Percentiles rank a stretch among this genome's conserved stretches.
phyloP scores from a whole-genome alignment of 768 basidiomycete species.

The Collybiopsis confluens region DNA sequence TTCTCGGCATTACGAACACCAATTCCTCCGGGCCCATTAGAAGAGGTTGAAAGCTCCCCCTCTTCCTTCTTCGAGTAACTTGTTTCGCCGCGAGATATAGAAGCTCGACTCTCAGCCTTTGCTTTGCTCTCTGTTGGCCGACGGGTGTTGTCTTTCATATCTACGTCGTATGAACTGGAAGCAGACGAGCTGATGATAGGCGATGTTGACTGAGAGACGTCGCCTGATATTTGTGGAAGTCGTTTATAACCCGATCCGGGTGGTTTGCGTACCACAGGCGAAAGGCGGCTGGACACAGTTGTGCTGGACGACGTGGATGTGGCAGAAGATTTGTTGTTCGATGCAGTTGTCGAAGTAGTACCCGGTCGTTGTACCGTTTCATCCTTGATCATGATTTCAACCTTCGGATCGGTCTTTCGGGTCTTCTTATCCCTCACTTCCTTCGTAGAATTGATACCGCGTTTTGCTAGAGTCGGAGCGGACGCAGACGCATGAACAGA shows the following conservation, averaged over 20 bases:
- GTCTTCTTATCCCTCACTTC: slow-evolving; percentile 45
- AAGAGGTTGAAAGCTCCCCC: not conserved
- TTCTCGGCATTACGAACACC: not conserved
- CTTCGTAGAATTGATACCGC: slow-evolving; percentile 40
- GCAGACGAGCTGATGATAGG: not conserved
- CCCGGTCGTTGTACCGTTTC: slow-evolving; percentile 32
- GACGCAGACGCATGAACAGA: not conserved
- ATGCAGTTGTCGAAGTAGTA: slow-evolving; percentile 6
- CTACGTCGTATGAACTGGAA: not conserved
- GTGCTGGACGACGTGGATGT: not conserved
- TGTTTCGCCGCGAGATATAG: not conserved
- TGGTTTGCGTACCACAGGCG: slow-evolving; percentile 23
- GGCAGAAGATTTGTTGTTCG: not conserved
- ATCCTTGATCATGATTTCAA: slow-evolving; percentile 44
- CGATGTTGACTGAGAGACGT: not conserved
- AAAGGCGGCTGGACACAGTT: slow-evolving; percentile 11
- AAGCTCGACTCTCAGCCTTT: not conserved
- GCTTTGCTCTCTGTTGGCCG: not conserved
- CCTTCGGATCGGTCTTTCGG: slow-evolving; percentile 35
- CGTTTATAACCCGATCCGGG: slow-evolving; percentile 49
- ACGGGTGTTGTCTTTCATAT: slow-evolving; percentile 1
- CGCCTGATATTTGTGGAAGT: slow-evolving; percentile 22
- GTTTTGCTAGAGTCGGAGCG: slow-evolving; percentile 33
- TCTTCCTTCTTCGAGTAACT: not conserved
- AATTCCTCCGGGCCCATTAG: slow-evolving; percentile 1